Base-by-base conservation (phyloP, 2,329 filamentous ascomycete genomes). In the Colletotrichum horii region DNA sequence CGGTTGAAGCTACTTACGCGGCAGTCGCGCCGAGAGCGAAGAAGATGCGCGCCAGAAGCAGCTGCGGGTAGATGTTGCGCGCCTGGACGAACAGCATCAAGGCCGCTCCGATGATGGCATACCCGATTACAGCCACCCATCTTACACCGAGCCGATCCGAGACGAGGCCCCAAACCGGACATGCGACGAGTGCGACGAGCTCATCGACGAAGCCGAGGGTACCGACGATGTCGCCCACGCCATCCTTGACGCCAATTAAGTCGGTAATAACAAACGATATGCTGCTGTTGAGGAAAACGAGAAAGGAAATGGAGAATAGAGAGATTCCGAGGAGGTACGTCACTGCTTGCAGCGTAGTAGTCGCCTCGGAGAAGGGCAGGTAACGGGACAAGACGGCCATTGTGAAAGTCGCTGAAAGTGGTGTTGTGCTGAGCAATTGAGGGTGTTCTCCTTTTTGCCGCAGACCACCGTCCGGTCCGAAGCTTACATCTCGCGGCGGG, bases 21-120 rank as follows among this genome's bases (percentile, higher is more conserved):
- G 96, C 97, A n/a, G 96, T 96, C 24, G 95, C 97, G 28, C 97
- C 97, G 22, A 98, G 80, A 78, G 96, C 97, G 85, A 99, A 99
- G 71, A 97, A 87, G 66, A 98, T 88, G 78, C 97, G 91, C 70
- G 94, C 96, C 56, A 98, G 87, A 70, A 98, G 87, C 79, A 99
- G 88, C 83, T 98, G 93, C 12, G 97, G 96, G 84, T 98, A 98
- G 11, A 98, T 92, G 84, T 96, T 95, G 79, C 88, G 89, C 32
- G 95, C 95, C 88, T 97, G 95, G 30, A 98, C 96, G 80, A 98
- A 95, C 16, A 96, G 83, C 61, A 94, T 90, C 76, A 99, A 85
- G 24, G 95, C 91, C 15, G 96, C 77, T 1, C 94, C 96, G 70
- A 98, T 94, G 79, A 98, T 91, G 28, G 90, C 85, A 83, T 98